phyloP scores from a whole-genome alignment of 179 eudicot genomes.

The Silene vulgaris region DNA sequence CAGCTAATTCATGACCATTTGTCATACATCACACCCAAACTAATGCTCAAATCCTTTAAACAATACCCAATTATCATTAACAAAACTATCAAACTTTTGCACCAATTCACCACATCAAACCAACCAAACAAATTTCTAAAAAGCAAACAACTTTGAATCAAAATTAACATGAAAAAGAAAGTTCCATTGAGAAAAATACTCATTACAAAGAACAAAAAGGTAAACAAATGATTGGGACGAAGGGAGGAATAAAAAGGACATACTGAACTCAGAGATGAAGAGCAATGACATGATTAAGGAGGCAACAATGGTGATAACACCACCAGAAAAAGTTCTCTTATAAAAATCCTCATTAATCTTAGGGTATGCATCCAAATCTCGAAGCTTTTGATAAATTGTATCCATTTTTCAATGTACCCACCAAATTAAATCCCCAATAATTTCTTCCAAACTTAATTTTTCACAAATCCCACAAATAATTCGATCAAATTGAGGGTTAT shows the following conservation, averaged over 20 bases:
- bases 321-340: slow-evolving; percentile 59
- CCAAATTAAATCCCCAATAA: not conserved
- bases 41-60: not conserved
- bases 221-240: too few relatives aligned
- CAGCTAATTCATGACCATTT: not conserved
- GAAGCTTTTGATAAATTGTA: slow-evolving; percentile 37
- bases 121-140: not conserved
- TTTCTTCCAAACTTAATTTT: not conserved
- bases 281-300: slow-evolving; percentile 49
- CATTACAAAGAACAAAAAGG: too few relatives aligned
- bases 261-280: slow-evolving; percentile 66
- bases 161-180: not conserved
- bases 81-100: not conserved
- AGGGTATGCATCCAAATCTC: slow-evolving; percentile 76
- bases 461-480: not conserved
- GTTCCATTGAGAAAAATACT: too few relatives aligned
- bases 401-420: slow-evolving; percentile 41
- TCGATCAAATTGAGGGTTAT: not conserved
- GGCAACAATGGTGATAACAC: slow-evolving; percentile 56
- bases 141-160: slow-evolving; percentile 3
- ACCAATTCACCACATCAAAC: slow-evolving; percentile 4
- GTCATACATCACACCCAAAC: not conserved
- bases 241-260: slow-evolving; percentile 16
- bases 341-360: slow-evolving; percentile 78
- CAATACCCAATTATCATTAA: not conserved